Evolutionary conservation across 805 yeast species (phyloP).

Genomic region (Kodamaea laetipori): DNA sequence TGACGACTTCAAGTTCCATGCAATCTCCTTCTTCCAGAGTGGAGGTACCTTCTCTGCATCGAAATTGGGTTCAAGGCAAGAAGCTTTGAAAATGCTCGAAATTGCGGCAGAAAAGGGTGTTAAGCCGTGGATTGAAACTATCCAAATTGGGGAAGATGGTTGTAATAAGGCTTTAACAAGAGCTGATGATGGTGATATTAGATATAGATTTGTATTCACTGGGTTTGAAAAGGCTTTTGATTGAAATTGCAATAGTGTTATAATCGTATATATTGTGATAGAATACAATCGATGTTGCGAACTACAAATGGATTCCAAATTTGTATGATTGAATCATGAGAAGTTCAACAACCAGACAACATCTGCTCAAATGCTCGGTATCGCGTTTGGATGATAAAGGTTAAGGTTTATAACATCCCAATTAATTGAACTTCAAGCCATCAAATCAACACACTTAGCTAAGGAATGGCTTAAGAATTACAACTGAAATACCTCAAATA

Average conservation of each 20-base stretch:
- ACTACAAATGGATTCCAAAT: no score
- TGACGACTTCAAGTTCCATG: constrained; percentile 45
- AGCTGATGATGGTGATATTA: constrained; percentile 56
- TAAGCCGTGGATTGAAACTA: constrained; percentile 63
- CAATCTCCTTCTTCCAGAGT: constrained; percentile 51
- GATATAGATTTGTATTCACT: constrained; percentile 64
- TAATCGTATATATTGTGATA: not conserved
- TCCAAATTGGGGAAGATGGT: constrained; percentile 55
- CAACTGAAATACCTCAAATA: no score
- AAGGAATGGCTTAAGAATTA: no score
- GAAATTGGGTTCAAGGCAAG: constrained; percentile 60
- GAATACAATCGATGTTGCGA: not conserved
- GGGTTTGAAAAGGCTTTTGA: constrained; percentile 53
- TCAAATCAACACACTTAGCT: no score
- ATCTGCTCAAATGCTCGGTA: no score
- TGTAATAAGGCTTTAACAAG: constrained; percentile 58
- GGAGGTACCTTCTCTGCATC: constrained; percentile 61
- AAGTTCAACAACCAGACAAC: no score
- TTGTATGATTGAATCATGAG: no score
- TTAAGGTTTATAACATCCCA: no score
- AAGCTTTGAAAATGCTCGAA: constrained; percentile 66
- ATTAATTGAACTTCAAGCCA: no score
- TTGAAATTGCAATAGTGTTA: no score
- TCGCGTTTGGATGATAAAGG: no score
- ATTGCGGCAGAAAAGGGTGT: constrained; percentile 61